Evolutionary conservation across 495 filamentous ascomycete genomes (phyloP).

Genomic region (Aspergillus sclerotioniger): DNA sequence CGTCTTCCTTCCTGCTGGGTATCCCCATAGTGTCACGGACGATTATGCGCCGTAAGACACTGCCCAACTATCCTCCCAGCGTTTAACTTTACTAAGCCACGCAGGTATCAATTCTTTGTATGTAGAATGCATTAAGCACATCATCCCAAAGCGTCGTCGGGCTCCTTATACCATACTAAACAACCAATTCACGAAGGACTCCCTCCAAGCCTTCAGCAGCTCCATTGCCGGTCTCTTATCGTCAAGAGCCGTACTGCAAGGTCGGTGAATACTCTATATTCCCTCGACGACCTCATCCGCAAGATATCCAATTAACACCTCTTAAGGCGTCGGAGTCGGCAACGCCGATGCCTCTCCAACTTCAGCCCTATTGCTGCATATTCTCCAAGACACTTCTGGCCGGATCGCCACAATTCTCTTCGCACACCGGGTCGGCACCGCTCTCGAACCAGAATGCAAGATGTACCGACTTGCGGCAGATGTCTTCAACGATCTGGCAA

Average conservation of each 20-base stretch:
- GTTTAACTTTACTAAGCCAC: slow-evolving; percentile 15
- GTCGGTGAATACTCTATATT: slow-evolving; percentile 31
- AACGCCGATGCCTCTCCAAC: slow-evolving; percentile 83
- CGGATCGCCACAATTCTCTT: slow-evolving; percentile 89
- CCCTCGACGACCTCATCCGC: slow-evolving; percentile 4
- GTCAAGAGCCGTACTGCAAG: slow-evolving; percentile 86
- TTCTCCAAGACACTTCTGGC: slow-evolving; percentile 81
- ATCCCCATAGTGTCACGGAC: slow-evolving; percentile 82
- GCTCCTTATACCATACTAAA: background rate
- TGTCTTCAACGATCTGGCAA: slow-evolving; percentile 87
- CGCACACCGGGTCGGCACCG: slow-evolving; percentile 77
- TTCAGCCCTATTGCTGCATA: slow-evolving; percentile 78
- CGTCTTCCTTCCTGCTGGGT: slow-evolving; percentile 89
- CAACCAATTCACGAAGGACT: slow-evolving; percentile 58
- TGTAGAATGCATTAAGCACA: slow-evolving; percentile 7
- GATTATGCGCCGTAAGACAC: slow-evolving; percentile 78
- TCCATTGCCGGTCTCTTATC: slow-evolving; percentile 87
- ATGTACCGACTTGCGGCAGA: slow-evolving; percentile 88
- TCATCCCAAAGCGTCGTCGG: background rate
- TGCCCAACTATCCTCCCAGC: slow-evolving; percentile 12
- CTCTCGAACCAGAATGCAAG: slow-evolving; percentile 94
- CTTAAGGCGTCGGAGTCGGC: slow-evolving; percentile 79
- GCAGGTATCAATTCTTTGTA: slow-evolving; percentile 69
- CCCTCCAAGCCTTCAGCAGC: slow-evolving; percentile 91
- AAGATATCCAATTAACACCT: background rate